Base-by-base conservation (phyloP, 768 basidiomycete genomes). In the Infundibulicybe gibba region DNA sequence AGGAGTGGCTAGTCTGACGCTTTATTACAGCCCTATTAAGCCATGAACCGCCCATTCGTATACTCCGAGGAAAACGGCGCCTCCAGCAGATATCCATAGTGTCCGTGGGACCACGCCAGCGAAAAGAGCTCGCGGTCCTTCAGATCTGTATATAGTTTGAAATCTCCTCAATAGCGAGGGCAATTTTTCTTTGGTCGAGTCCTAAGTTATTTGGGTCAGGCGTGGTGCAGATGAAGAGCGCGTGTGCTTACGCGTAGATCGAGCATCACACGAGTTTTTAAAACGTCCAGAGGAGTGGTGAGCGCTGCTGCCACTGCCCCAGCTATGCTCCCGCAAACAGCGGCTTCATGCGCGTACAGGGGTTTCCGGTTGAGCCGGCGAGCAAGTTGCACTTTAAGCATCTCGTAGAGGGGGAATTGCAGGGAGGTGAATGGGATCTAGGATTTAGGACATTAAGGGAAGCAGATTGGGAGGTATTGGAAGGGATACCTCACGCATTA, bases 191-290 rank as follows among this genome's bases (percentile, higher is more conserved):
- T 74, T 69, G 2, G 80, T 55, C 76, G 73, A 83, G 87, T 54
- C 15, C 17, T 15, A 33, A 44, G 40, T 31, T 32, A 17, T 17
- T n/a, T 11, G 43, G 21, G 44, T 16, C 25, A 34, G 37, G 19
- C 11, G 43, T n/a, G 32, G 14, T 38, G 10, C 21, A 2, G 32
- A 32, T 20, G 17, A 33, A 45, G 19, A 50, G 35, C 25, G 43
- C 37, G 15, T 37, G 14, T 41, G 50, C 80, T 45, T 54, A 94
- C 94, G 59, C 85, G 75, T 44, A 89, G 73, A 57, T 95, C 94
- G 6, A 98, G 77, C 97, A 99, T 99, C 38, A 97, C 87, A 14
- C 97, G 79, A 1, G 97, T 99, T 64, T 99, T 99, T 31, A 97
- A 76, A 2, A 98, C 97, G 58, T 99, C 97, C 25, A 99, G 71